Percentiles rank a stretch among this genome's conserved stretches.
These are phyloP conservation scores for Thermochaetoides thermophila DNA, from an alignment of 495 filamentous ascomycete genomes.

Conservation along the genomic window DNA sequence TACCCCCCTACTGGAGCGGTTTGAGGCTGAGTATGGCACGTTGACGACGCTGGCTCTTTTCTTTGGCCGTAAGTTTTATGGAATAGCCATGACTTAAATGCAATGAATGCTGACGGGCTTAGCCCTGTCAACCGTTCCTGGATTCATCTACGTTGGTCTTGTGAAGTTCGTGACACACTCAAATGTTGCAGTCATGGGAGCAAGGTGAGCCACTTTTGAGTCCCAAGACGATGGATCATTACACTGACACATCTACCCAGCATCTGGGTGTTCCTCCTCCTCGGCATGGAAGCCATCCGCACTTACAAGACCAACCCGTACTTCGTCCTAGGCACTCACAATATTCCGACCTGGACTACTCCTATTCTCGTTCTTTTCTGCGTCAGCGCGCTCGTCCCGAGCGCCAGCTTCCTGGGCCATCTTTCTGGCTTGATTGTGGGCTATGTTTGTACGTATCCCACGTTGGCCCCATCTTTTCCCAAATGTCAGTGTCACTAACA, in stretches of 20 bases:
- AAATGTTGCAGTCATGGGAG: conserved; percentile 61
- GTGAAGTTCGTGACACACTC: conserved; percentile 50
- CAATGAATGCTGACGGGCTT: not conserved
- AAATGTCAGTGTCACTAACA: conserved; percentile 3
- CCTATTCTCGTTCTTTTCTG: conserved; percentile 64
- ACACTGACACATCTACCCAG: conserved; percentile 26
- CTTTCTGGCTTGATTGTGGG: conserved; percentile 66
- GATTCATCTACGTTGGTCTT: conserved; percentile 51
- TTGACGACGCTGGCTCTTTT: conserved; percentile 70
- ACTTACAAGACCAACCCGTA: conserved; percentile 57
- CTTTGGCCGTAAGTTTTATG: conserved; percentile 58
- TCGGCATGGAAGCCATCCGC: conserved; percentile 72
- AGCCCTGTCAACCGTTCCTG: conserved; percentile 73
- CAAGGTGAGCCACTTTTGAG: conserved; percentile 43
- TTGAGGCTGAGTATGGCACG: conserved; percentile 91
- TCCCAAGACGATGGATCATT: not conserved
- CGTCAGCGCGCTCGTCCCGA: too few species aligned
- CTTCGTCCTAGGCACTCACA: conserved; percentile 54
- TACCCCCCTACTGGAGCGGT: conserved; percentile 74
- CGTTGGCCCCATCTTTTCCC: not conserved
- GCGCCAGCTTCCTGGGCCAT: conserved; percentile 75
- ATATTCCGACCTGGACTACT: conserved; percentile 83
- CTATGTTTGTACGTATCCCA: conserved; percentile 55
- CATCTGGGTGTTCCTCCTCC: conserved; percentile 80
- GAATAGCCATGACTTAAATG: not conserved